Base-by-base conservation (phyloP, 169 alveolate species). In the Plasmodium malariae region DNA sequence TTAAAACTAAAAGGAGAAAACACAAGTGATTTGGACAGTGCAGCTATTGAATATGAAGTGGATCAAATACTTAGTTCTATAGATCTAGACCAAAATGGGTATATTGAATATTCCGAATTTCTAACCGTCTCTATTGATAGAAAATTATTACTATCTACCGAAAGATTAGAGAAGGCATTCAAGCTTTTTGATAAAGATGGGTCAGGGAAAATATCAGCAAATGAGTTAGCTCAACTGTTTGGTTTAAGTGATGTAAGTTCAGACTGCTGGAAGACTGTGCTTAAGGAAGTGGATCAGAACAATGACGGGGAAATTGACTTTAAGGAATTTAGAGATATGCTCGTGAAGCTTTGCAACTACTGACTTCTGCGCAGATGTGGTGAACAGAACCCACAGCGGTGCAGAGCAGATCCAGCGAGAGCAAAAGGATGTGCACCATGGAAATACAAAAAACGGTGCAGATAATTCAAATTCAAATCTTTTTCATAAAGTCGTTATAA, bases 121-220 rank as follows among this genome's bases (percentile, higher is more conserved):
- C 88, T 98, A 43, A 96, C 98, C 0, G 99, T 97, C 17, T 98
- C 99, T 49, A 95, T 98, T 88, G 97, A 98, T 88, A 94, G 97
- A 34, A 76, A 94, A 54, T 93, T 93, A 48, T 88, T 98, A 37
- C 86, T 97, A 37, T 94, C 97, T 26, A 92, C 96, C 80, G 98
- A 98, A 71, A 94, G 98, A 43, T 92, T 98, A 83, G 97, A 97
- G 87, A 88, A 93, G 43, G 99, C 99, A 21, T 98, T 98, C 92
- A 94, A 93, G 37, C 92, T 97, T 94, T 98, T 98, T 89, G 99
- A 98, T 91, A 90, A 93, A 48, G 99, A 98, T 88, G 97, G 97
- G n/a, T 97, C 98, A 80, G 99, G 99, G 0, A 94, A 95, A 26
- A 97, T 98, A 9, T 96, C 99, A 6, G 94, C 97, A 11, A 95